Evolutionary conservation across 2,329 filamentous ascomycete species (phyloP).

Genomic region (Kalaharituber pfeilii): DNA sequence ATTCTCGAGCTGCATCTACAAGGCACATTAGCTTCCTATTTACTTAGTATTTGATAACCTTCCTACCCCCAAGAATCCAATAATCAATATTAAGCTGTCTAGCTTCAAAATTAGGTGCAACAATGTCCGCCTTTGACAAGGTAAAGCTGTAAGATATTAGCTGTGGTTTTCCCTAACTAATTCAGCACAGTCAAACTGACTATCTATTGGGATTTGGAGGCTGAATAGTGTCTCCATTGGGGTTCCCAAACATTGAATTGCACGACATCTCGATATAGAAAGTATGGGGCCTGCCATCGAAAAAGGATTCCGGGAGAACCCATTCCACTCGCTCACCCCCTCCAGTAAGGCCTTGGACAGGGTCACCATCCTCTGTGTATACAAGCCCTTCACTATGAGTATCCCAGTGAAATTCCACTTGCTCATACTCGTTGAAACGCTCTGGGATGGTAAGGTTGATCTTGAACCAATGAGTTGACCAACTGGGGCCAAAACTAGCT

Average conservation of each 20-base stretch:
- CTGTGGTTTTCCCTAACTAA: background rate
- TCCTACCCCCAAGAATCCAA: conserved; percentile 53
- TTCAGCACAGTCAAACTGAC: too few species aligned
- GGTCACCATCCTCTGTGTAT: conserved; percentile 78
- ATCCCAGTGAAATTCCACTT: conserved; percentile 94
- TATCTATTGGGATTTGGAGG: conserved; percentile 73
- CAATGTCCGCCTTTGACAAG: conserved; percentile 63
- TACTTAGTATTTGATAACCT: background rate
- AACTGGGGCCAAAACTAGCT: conserved; percentile 74
- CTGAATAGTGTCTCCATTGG: conserved; percentile 69
- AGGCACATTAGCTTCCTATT: background rate
- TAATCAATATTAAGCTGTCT: conserved; percentile 76
- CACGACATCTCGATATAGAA: conserved; percentile 98
- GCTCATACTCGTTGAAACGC: conserved; percentile 54
- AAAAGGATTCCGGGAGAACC: conserved; percentile 63
- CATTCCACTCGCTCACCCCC: conserved; percentile 78
- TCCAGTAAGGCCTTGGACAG: conserved; percentile 80
- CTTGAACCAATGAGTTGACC: conserved; percentile 97
- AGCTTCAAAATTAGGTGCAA: conserved; percentile 73
- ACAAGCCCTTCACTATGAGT: conserved; percentile 86
- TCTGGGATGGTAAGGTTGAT: conserved; percentile 61
- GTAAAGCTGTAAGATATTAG: conserved; percentile 35
- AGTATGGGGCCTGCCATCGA: conserved; percentile 64
- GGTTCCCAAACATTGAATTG: conserved; percentile 96
- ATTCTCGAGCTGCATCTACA: conserved; percentile 76